Conservation (phyloP, 805 yeast genomes). For the Cyberlindnera misumaiensis region DNA sequence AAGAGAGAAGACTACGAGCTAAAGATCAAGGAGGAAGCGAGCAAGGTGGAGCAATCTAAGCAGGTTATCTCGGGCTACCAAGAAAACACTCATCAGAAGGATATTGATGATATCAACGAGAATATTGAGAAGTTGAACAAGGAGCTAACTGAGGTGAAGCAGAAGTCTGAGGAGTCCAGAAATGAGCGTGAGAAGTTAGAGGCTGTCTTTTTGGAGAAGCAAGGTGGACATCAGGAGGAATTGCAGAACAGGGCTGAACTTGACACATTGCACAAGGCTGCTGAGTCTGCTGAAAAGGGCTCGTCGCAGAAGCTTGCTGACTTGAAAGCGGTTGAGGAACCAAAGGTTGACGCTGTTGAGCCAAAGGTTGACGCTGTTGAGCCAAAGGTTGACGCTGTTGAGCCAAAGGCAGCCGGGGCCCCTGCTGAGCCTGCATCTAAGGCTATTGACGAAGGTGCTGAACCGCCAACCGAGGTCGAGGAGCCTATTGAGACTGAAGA, state of each 20-base stretch:
- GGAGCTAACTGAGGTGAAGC: slow-evolving; percentile 10
- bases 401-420: slow-evolving; percentile 6
- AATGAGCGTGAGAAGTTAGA: slow-evolving; percentile 6
- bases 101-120: slow-evolving; percentile 14
- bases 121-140: slow-evolving; percentile 11
- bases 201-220: slow-evolving; percentile 8
- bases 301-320: slow-evolving; percentile 9
- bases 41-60: slow-evolving; percentile 7
- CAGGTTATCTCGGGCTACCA: slow-evolving; percentile 9
- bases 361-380: slow-evolving; percentile 2
- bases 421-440: too few species aligned
- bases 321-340: slow-evolving; percentile 1
- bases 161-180: slow-evolving; percentile 8
- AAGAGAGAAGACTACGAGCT: slow-evolving; percentile 14
- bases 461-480: too few species aligned
- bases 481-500: too few species aligned
- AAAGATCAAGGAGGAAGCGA: slow-evolving; percentile 10
- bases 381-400: slow-evolving; percentile 5
- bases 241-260: slow-evolving; percentile 10
- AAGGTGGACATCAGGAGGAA: slow-evolving; percentile 10
- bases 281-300: slow-evolving; percentile 8
- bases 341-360: neutral
- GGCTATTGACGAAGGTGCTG: too few species aligned
- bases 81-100: slow-evolving; percentile 9
- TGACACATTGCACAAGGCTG: slow-evolving; percentile 14